Percentiles rank a stretch among this genome's conserved stretches.
phyloP scores from a whole-genome alignment of 2,329 filamentous ascomycete species.

The Beauveria scarabaeidicola region DNA sequence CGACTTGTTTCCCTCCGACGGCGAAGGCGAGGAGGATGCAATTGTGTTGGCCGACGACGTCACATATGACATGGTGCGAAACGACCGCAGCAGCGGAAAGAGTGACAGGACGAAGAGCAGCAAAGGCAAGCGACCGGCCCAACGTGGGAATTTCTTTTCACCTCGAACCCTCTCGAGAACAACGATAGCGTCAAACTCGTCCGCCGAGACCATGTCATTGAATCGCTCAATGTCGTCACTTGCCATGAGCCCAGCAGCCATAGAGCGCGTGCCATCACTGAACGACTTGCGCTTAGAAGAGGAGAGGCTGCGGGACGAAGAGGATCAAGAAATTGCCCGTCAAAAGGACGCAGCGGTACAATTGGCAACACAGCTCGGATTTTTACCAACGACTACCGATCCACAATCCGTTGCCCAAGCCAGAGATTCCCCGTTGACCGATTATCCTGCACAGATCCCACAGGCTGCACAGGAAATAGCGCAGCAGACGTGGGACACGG shows the following conservation, averaged over 20 bases:
- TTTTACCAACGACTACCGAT: constrained; percentile 23
- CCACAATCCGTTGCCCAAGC: constrained; percentile 13
- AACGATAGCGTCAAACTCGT: constrained; percentile 41
- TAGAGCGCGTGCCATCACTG: constrained; percentile 35
- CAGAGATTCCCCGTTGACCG: constrained; percentile 18
- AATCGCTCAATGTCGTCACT: constrained; percentile 21
- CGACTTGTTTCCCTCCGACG: constrained; percentile 84
- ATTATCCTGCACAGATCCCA: constrained; percentile 25
- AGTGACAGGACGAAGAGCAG: constrained; percentile 51
- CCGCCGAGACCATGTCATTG: constrained; percentile 23
- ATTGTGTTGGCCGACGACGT: constrained; percentile 92
- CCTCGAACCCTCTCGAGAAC: constrained; percentile 50
- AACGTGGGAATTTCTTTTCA: constrained; percentile 20
- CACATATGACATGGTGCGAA: constrained; percentile 68
- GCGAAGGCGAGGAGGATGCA: constrained; percentile 80
- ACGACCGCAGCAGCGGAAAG: constrained; percentile 56
- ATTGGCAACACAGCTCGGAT: constrained; percentile 41
- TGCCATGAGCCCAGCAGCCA: constrained; percentile 28
- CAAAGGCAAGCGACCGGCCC: constrained; percentile 46
- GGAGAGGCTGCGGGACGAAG: constrained; percentile 38
- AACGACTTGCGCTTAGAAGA: constrained; percentile 48
- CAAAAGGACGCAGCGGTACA: constrained; percentile 44
- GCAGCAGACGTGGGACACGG: not conserved
- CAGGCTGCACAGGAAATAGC: constrained; percentile 12
- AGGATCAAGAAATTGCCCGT: constrained; percentile 44